Evolutionary conservation across 345 rosid species (phyloP).

Genomic region (Diplotaxis tenuifolia): DNA sequence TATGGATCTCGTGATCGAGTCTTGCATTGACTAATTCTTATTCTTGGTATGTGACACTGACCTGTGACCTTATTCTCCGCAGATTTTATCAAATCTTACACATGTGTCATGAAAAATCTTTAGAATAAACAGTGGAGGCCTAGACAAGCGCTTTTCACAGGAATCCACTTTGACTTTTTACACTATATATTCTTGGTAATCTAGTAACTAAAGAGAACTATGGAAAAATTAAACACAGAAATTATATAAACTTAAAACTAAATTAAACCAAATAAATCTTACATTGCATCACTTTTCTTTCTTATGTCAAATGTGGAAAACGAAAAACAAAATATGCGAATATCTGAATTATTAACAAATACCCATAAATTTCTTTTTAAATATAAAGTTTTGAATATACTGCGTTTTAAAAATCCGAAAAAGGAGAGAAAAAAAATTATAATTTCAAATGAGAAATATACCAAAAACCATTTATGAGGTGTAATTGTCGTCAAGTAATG

Average conservation of each 20-base stretch:
- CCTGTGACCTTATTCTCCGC: slow-evolving; percentile 12
- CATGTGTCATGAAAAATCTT: slow-evolving; percentile 1
- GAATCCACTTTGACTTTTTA: slow-evolving; percentile 14
- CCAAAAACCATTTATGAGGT: slow-evolving; percentile 8
- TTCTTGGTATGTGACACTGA: slow-evolving; percentile 19
- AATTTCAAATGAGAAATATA: background rate
- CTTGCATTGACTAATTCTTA: slow-evolving; percentile 18
- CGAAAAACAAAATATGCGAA: background rate
- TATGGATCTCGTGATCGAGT: slow-evolving; percentile 27
- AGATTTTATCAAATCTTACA: background rate
- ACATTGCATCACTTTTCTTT: background rate
- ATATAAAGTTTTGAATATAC: background rate
- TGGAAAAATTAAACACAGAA: background rate
- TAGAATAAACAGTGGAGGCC: background rate
- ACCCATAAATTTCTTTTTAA: background rate
- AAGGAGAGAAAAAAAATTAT: background rate
- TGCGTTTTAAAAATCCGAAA: background rate
- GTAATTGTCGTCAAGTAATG: slow-evolving; percentile 11
- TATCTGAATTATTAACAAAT: background rate
- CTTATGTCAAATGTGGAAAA: background rate
- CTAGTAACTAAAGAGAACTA: background rate
- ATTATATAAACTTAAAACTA: background rate
- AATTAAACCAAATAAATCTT: background rate
- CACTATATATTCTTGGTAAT: slow-evolving; percentile 4
- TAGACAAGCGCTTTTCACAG: background rate